Evolutionary conservation across 2,329 filamentous ascomycete species (phyloP), one percentile per base, ranked within the genome.

Genomic region (Trichoderma gracile): DNA sequence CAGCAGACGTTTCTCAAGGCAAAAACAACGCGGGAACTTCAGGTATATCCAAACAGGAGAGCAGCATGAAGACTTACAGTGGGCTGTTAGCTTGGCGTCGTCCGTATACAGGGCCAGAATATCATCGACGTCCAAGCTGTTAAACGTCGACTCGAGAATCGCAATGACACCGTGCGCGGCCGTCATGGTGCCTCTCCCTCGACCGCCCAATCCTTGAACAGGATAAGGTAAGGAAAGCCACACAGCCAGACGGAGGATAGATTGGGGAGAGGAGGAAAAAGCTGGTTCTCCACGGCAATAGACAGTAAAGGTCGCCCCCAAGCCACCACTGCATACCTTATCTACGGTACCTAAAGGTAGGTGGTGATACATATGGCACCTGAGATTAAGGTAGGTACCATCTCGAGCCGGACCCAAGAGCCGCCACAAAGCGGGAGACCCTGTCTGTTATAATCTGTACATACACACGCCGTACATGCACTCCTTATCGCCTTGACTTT

Each of bases 81-180:
- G 50, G 40, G 49, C 50, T 15, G 59, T 47, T 7, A 63, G 53
- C 25, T 42, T 64, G 45, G 54, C 62, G 54, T 64, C 62, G 21
- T 64, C 54, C 9, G 53, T 45, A 50, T 58, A 64, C 33, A 64
- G 21, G 19, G 19, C 38, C 62, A 64, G 33, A 46, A 64, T 57
- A 5, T 19, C 25, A 6, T 64, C 62, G 45, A 64, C 9, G 52
- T 64, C 62, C 38, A 57, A 38, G 33, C 46, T 64, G 6, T 64
- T 64, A 27, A 33, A 64, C 14, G 54, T 58, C 33, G 54, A 58
- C 54, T 64, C 62, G 33, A 64, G 40, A 10, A 58, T 57, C 30
- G 62, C 43, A 42, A 64, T 58, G 38, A 58, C 53, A 42, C 40
- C 59, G 10, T 54, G 27, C 21, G 59, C 50, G 43, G 59, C 50